Conservation (phyloP, 1,284 basidiomycete genomes). For the Moniliophthora roreri region DNA sequence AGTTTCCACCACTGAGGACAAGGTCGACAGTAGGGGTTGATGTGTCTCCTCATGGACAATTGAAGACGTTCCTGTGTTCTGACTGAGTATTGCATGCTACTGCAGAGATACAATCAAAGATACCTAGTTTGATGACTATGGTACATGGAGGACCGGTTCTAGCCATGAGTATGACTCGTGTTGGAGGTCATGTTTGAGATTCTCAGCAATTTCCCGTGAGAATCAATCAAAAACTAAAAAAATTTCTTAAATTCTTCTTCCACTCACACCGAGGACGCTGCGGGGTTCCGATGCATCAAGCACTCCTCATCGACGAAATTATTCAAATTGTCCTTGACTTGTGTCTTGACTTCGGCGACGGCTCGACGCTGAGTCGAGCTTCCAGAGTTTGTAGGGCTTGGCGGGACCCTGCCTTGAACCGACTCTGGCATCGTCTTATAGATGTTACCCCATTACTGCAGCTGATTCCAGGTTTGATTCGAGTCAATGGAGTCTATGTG, state of each 20-base stretch:
- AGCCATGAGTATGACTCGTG: neutral
- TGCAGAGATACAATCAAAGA: conserved; percentile 18
- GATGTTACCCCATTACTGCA: conserved; percentile 46
- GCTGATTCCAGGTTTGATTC: conserved; percentile 36
- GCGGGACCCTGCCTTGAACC: conserved; percentile 57
- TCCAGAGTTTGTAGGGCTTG: conserved; percentile 50
- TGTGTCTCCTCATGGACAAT: conserved; percentile 92
- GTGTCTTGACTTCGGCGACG: conserved; percentile 27
- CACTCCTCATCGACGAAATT: conserved; percentile 54
- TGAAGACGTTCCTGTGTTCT: conserved; percentile 78
- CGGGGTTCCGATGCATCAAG: conserved; percentile 40
- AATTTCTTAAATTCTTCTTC: neutral
- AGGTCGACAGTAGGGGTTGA: conserved; percentile 85
- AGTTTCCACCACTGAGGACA: conserved; percentile 92
- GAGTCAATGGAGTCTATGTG: conserved; percentile 31
- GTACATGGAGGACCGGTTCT: conserved; percentile 42
- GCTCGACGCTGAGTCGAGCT: conserved; percentile 27
- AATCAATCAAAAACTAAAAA: neutral
- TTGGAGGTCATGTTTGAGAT: neutral
- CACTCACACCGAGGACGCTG: neutral
- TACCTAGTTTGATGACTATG: conserved; percentile 83
- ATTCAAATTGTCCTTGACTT: conserved; percentile 42
- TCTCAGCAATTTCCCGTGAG: neutral
- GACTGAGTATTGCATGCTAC: conserved; percentile 8
- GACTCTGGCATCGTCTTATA: conserved; percentile 47